These are phyloP conservation scores for Clitopilus hobsonii DNA, from an alignment of 768 basidiomycete species.

Conservation along the genomic window DNA sequence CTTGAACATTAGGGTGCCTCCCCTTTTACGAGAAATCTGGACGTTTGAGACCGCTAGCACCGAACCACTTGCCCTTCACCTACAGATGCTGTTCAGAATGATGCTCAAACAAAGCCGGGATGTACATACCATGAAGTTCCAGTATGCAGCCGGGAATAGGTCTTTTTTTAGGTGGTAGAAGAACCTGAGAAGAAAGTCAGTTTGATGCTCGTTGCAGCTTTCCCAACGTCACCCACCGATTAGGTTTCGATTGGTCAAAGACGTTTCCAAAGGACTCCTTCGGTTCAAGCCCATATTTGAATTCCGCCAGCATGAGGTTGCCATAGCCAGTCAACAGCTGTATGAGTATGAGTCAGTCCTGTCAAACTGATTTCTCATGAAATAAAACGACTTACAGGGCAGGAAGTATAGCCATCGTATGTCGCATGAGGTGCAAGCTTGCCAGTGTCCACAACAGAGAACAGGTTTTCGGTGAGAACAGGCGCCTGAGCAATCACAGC, in stretches of 20 bases:
- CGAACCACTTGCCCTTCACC: slow-evolving; percentile 45
- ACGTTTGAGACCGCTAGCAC: slow-evolving; percentile 25
- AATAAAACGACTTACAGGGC: slow-evolving; percentile 54
- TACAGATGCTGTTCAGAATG: slow-evolving; percentile 14
- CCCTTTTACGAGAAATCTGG: slow-evolving; percentile 23
- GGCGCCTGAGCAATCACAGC: slow-evolving; percentile 91
- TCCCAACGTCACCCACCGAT: slow-evolving; percentile 43
- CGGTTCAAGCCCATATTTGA: slow-evolving; percentile 87
- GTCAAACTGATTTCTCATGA: slow-evolving; percentile 1
- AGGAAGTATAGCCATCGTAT: slow-evolving; percentile 90
- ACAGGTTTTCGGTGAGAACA: slow-evolving; percentile 85
- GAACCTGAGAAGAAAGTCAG: slow-evolving; percentile 30
- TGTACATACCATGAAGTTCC: slow-evolving; percentile 60
- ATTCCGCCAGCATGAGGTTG: slow-evolving; percentile 84
- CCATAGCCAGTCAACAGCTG: slow-evolving; percentile 81
- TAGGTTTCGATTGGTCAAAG: slow-evolving; percentile 73
- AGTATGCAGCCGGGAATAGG: slow-evolving; percentile 74
- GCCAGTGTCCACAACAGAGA: slow-evolving; percentile 70
- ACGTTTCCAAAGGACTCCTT: slow-evolving; percentile 76
- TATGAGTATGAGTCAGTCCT: slow-evolving; percentile 3
- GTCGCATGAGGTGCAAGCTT: slow-evolving; percentile 51
- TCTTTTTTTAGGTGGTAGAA: slow-evolving; percentile 91
- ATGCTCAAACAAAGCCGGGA: background rate
- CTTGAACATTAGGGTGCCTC: too few species aligned
- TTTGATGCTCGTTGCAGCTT: background rate